Conservation (phyloP, 768 basidiomycete species). For the Hydnomerulius pinastri region DNA sequence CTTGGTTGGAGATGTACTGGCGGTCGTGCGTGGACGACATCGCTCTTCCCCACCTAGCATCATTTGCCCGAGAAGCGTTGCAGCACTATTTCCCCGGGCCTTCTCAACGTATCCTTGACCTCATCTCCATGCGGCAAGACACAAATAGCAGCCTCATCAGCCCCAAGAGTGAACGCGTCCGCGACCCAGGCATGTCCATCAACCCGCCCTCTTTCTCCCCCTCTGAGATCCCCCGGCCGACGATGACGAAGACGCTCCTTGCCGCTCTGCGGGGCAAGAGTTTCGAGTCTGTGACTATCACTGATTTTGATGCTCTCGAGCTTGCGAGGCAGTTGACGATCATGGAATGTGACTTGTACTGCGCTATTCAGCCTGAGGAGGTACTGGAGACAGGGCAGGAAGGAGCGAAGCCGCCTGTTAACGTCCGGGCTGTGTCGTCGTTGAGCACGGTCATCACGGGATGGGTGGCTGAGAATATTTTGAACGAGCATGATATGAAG, state of each 20-base stretch:
- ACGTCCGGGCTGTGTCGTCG: constrained; percentile 82
- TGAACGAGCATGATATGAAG: constrained; percentile 88
- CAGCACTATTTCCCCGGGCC: constrained; percentile 64
- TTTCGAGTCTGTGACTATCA: constrained; percentile 63
- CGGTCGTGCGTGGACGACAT: constrained; percentile 69
- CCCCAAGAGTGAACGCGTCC: constrained; percentile 62
- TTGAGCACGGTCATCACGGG: constrained; percentile 93
- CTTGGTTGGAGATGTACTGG: constrained; percentile 94
- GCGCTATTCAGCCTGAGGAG: constrained; percentile 85
- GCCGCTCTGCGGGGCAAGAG: constrained; percentile 65
- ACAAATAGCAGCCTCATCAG: constrained; percentile 50
- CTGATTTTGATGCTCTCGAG: constrained; percentile 93
- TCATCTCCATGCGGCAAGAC: constrained; percentile 57
- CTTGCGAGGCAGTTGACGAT: constrained; percentile 92
- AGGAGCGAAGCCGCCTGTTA: constrained; percentile 59
- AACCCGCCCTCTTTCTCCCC: constrained; percentile 55
- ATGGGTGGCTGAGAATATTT: constrained; percentile 93
- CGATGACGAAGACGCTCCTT: constrained; percentile 80
- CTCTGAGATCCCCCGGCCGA: constrained; percentile 81
- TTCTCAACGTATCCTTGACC: constrained; percentile 71
- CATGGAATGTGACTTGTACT: constrained; percentile 89
- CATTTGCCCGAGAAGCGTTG: constrained; percentile 65
- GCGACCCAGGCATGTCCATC: constrained; percentile 75
- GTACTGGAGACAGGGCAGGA: constrained; percentile 82
- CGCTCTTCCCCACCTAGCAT: constrained; percentile 55